Percentiles rank a stretch among this genome's conserved stretches.
phyloP scores from a whole-genome alignment of 768 basidiomycete species.

The Russula compacta region DNA sequence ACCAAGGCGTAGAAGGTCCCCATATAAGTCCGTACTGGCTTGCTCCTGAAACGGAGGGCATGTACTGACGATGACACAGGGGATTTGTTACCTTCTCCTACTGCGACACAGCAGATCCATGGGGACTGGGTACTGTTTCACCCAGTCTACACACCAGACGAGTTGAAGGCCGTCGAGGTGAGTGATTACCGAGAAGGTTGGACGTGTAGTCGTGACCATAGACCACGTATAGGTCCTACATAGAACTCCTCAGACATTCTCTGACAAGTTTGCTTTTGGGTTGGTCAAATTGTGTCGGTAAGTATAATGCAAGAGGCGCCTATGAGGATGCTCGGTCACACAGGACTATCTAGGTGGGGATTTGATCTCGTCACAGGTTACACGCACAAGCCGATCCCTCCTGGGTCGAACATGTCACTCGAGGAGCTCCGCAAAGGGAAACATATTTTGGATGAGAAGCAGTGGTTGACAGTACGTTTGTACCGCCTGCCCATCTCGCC shows the following conservation, averaged over 20 bases:
- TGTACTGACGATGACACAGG: background rate
- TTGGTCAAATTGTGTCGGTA: constrained; percentile 52
- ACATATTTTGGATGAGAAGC: constrained; percentile 60
- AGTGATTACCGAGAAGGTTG: background rate
- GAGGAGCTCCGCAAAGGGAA: constrained; percentile 68
- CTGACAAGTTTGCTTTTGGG: constrained; percentile 63
- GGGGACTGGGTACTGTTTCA: constrained; percentile 92
- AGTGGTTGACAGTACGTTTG: constrained; percentile 62
- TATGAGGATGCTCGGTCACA: background rate
- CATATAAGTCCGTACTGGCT: background rate
- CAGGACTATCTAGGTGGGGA: constrained; percentile 34
- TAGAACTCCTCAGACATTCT: constrained; percentile 48
- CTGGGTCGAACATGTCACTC: constrained; percentile 53
- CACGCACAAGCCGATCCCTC: constrained; percentile 60
- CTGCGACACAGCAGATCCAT: constrained; percentile 10
- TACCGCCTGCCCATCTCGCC: background rate
- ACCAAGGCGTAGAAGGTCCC: constrained; percentile 3
- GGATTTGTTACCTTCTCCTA: constrained; percentile 1
- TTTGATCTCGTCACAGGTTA: constrained; percentile 88
- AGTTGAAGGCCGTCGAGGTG: constrained; percentile 66
- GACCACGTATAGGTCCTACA: constrained; percentile 51
- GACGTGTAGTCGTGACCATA: background rate
- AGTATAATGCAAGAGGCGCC: background rate
- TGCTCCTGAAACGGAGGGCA: too few relatives aligned
- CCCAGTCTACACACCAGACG: constrained; percentile 76